Conservation (phyloP, 768 basidiomycete species). For the Kwoniella sp. region DNA sequence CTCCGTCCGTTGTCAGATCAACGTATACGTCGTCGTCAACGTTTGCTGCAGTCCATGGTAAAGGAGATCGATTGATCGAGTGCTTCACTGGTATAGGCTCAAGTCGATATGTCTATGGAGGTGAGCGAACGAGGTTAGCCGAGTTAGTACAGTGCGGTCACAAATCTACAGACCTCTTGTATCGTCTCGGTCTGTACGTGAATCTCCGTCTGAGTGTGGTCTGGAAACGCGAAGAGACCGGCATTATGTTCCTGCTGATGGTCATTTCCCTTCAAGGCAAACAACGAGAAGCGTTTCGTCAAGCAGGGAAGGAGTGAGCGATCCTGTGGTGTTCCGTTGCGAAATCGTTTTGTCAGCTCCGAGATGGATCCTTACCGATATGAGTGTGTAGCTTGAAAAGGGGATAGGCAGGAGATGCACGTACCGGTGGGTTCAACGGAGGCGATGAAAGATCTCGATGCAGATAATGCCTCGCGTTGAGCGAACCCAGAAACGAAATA, state of each 20-base stretch:
- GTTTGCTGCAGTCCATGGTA: neutral
- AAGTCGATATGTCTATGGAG: slow-evolving; percentile 20
- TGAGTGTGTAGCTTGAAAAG: too few species aligned
- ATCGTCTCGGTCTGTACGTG: slow-evolving; percentile 24
- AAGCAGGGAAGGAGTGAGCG: neutral
- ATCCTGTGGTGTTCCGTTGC: neutral
- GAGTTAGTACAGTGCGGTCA: neutral
- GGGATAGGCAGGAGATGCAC: too few species aligned
- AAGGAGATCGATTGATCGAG: slow-evolving; percentile 16
- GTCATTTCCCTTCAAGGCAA: neutral
- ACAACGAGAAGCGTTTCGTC: neutral
- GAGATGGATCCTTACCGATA: too few species aligned
- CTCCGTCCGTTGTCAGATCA: neutral
- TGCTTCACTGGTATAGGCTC: slow-evolving; percentile 5
- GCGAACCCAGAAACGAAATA: slow-evolving; percentile 3
- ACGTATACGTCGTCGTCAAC: neutral
- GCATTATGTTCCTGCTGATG: neutral
- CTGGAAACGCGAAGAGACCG: neutral
- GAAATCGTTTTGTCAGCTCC: too few species aligned
- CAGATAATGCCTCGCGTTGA: slow-evolving; percentile 16
- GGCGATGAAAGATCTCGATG: slow-evolving; percentile 5
- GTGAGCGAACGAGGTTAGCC: neutral
- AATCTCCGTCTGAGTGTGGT: slow-evolving; percentile 15
- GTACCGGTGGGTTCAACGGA: neutral
- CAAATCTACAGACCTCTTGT: slow-evolving; percentile 17